Evolutionary conservation across 148 eudicot genomes (phyloP).

Genomic region (Chenopodium quinoa): DNA sequence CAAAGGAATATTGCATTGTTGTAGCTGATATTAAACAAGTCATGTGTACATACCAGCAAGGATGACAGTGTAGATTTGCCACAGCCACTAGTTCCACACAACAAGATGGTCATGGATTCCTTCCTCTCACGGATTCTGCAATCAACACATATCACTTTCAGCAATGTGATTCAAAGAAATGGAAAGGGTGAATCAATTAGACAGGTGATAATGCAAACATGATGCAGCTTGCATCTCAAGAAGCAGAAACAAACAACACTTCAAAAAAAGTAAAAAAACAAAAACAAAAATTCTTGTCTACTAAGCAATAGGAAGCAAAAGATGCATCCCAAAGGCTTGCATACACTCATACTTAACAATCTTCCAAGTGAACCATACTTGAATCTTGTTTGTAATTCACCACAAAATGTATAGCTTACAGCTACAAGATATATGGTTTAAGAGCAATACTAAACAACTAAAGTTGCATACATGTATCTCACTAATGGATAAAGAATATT

Average conservation of each 20-base stretch:
- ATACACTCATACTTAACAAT: background rate
- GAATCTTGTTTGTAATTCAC: background rate
- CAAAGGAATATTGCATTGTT: background rate
- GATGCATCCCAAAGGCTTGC: background rate
- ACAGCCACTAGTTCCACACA: conserved; percentile 97
- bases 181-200: background rate
- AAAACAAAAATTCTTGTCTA: background rate
- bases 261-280: background rate
- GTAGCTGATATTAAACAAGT: background rate
- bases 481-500: background rate
- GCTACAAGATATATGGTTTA: background rate
- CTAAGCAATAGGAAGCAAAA: background rate
- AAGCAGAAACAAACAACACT: background rate
- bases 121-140: conserved; percentile 84
- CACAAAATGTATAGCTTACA: background rate
- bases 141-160: conserved; percentile 27
- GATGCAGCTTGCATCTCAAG: background rate
- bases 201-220: background rate
- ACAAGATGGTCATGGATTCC: conserved; percentile 81
- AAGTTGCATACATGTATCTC: background rate
- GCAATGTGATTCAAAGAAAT: background rate
- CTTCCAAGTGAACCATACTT: background rate
- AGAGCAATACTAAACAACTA: background rate
- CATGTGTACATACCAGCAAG: conserved; percentile 56
- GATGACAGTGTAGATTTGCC: conserved; percentile 97